Conservation (phyloP, 2,329 filamentous ascomycete genomes). For the Coniochaeta sp. region DNA sequence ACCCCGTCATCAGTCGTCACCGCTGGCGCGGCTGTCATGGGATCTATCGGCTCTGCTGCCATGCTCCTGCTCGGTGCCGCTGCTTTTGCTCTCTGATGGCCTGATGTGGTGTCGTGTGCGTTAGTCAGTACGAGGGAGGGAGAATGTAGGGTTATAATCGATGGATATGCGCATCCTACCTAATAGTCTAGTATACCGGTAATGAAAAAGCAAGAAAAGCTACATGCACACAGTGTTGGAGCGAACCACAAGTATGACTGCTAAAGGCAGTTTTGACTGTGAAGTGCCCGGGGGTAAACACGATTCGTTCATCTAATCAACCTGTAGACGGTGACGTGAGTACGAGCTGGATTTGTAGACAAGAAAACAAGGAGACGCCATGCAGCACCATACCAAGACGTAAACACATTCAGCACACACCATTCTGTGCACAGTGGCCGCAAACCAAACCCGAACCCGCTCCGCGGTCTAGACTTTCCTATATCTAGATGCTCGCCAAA, state of each 20-base stretch:
- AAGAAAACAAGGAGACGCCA: neutral
- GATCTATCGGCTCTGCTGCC: conserved; percentile 10
- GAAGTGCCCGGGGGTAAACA: neutral
- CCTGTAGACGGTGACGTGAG: neutral
- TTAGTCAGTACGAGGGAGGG: neutral
- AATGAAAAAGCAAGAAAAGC: neutral
- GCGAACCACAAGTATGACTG: too few relatives aligned
- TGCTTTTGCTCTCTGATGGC: conserved; percentile 12
- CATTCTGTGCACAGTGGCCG: too few relatives aligned
- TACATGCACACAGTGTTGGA: neutral
- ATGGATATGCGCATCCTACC: neutral
- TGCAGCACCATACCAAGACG: neutral
- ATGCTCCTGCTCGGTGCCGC: conserved; percentile 11
- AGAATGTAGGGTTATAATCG: neutral
- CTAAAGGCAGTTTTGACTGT: neutral
- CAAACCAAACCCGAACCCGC: too few relatives aligned
- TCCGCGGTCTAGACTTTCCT: neutral
- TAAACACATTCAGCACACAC: neutral
- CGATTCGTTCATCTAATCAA: neutral
- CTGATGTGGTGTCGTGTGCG: neutral
- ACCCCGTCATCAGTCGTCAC: neutral
- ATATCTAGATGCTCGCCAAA: neutral
- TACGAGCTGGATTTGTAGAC: neutral
- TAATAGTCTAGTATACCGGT: neutral
- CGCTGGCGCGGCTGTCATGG: conserved; percentile 8